Conservation (phyloP, 306 rosid species). For the Purshia tridentata region DNA sequence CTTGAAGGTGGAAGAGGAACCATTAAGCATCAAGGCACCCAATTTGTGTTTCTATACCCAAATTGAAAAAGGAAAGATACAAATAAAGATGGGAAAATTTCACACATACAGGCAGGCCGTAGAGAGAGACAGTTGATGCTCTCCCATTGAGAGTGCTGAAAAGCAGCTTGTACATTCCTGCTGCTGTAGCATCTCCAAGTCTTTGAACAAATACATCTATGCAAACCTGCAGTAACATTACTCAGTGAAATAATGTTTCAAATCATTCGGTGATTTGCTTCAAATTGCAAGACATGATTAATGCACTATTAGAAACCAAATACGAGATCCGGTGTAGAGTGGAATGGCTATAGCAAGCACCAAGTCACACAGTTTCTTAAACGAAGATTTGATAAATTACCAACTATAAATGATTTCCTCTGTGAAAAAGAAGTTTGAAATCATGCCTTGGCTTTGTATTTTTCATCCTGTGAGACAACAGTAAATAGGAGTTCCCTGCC, state of each 20-base stretch:
- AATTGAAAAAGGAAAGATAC: not conserved
- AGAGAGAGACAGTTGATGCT: slow-evolving; percentile 65
- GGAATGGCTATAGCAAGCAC: not conserved
- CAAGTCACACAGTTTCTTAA: not conserved
- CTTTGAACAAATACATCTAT: slow-evolving; percentile 92
- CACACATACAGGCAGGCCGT: slow-evolving; percentile 75
- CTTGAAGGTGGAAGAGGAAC: not conserved
- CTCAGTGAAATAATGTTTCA: not conserved
- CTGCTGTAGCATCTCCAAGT: slow-evolving; percentile 96
- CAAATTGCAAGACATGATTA: not conserved
- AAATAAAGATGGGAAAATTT: not conserved
- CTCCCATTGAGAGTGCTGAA: slow-evolving; percentile 55
- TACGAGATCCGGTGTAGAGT: no score
- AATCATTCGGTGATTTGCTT: not conserved
- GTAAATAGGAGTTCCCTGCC: slow-evolving; percentile 93
- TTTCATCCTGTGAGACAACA: slow-evolving; percentile 95
- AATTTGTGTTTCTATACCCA: not conserved
- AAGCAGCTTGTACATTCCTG: slow-evolving; percentile 87
- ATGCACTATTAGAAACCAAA: not conserved
- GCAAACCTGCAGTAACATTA: slow-evolving; percentile 61
- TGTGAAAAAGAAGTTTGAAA: slow-evolving; percentile 20
- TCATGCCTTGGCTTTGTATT: slow-evolving; percentile 90
- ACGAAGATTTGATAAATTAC: not conserved
- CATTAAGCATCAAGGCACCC: not conserved
- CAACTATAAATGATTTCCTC: not conserved